Percentiles rank a stretch among this genome's conserved stretches.
Evolutionary conservation across 1,284 basidiomycete species (phyloP).

Genomic region (Rhodotorula sp.): DNA sequence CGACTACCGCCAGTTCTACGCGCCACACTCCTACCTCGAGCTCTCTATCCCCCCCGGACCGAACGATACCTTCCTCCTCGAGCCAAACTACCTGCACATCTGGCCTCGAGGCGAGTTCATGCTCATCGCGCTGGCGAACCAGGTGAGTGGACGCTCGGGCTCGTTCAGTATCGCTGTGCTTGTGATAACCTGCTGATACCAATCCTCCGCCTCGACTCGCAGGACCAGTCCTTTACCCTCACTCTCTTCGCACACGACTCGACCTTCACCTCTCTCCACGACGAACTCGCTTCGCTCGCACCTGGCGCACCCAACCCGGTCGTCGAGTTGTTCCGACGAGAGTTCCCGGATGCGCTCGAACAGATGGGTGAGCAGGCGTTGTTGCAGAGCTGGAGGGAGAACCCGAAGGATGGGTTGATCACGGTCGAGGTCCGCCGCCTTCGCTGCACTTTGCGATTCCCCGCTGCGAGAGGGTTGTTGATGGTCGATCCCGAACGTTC

Average conservation of each 20-base stretch:
- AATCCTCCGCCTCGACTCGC: slow-evolving; percentile 17
- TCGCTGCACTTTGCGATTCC: slow-evolving; percentile 6
- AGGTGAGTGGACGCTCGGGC: slow-evolving; percentile 56
- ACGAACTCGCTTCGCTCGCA: slow-evolving; percentile 5
- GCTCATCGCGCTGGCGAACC: slow-evolving; percentile 96
- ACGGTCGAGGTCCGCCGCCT: slow-evolving; percentile 71
- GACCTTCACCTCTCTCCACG: slow-evolving; percentile 60
- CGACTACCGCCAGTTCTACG: slow-evolving; percentile 91
- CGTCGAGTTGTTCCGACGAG: slow-evolving; percentile 67
- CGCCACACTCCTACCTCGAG: slow-evolving; percentile 93
- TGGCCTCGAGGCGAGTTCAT: slow-evolving; percentile 99
- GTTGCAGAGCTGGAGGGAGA: slow-evolving; percentile 70
- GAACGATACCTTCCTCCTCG: slow-evolving; percentile 70
- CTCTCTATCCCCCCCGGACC: slow-evolving; percentile 84
- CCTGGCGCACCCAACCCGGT: slow-evolving; percentile 15
- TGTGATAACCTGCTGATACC: slow-evolving; percentile 1
- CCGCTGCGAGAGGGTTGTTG: neutral
- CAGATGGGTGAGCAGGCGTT: slow-evolving; percentile 78
- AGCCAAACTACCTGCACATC: slow-evolving; percentile 95
- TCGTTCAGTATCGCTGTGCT: slow-evolving; percentile 26
- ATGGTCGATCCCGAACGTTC: neutral
- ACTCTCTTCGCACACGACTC: slow-evolving; percentile 85
- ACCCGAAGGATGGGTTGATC: slow-evolving; percentile 84
- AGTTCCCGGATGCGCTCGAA: slow-evolving; percentile 83
- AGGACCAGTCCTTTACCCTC: slow-evolving; percentile 71